Conservation (phyloP, 331 rosid genomes). For the Stylosanthes scabra region DNA sequence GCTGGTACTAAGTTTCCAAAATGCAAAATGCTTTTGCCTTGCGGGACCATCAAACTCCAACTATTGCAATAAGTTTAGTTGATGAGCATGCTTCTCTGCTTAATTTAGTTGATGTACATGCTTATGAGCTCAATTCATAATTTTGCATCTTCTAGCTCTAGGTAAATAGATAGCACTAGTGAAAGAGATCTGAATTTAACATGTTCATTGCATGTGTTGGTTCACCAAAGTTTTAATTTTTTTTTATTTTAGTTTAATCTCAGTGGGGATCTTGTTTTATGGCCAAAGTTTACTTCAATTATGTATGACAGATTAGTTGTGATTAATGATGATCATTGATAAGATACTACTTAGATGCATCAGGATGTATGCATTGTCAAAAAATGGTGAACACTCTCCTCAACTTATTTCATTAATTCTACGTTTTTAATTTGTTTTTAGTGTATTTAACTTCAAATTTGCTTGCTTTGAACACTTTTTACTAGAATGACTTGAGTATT, state of each 20-base stretch:
- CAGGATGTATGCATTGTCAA: background rate
- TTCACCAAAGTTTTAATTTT: conserved; percentile 16
- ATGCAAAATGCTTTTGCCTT: too few species aligned
- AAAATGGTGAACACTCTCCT: conserved; percentile 7
- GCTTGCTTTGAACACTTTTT: conserved; percentile 18
- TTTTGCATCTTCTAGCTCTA: conserved; percentile 7
- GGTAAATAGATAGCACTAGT: background rate
- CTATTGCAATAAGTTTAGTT: conserved; percentile 2
- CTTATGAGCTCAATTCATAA: conserved; percentile 11
- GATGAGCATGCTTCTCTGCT: conserved; percentile 17
- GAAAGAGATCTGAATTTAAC: conserved; percentile 1
- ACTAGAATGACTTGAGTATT: too few species aligned
- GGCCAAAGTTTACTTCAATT: conserved; percentile 6
- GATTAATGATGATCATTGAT: conserved; percentile 7
- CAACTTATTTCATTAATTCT: conserved; percentile 8
- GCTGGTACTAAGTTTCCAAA: too few species aligned
- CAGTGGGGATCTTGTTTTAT: background rate
- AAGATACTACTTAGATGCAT: conserved; percentile 13
- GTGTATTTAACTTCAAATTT: conserved; percentile 31
- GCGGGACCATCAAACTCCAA: too few species aligned
- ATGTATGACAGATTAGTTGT: conserved; percentile 15
- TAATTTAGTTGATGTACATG: conserved; percentile 7
- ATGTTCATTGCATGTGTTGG: background rate
- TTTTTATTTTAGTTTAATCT: conserved; percentile 1
- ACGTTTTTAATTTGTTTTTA: background rate